A percentile compares a stretch with the other conserved stretches of the same genome.
Conservation (phyloP, 148 eudicot species). For the Mesembryanthemum crystallinum region DNA sequence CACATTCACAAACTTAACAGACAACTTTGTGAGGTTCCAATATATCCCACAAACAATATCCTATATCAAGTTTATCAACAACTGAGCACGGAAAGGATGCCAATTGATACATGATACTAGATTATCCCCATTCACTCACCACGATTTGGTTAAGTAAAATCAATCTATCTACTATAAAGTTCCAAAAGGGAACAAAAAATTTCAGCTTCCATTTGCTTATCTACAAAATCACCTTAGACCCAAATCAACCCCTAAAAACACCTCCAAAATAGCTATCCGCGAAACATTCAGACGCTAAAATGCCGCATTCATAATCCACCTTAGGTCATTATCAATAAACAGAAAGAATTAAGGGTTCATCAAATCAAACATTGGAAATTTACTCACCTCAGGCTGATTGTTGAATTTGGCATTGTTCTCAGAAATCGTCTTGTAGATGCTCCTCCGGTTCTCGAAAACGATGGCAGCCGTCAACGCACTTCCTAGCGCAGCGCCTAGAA, state of each 20-base stretch:
- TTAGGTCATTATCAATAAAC: background rate
- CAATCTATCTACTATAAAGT: background rate
- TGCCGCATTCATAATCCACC: background rate
- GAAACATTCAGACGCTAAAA: background rate
- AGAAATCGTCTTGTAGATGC: constrained; percentile 48
- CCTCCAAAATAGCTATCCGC: background rate
- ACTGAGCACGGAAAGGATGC: no score
- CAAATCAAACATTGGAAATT: background rate
- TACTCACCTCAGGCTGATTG: constrained; percentile 41
- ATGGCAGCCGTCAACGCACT: constrained; percentile 34
- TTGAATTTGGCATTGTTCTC: constrained; percentile 36
- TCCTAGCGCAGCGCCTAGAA: constrained; percentile 68
- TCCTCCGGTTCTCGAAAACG: constrained; percentile 55
- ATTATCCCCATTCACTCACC: no score
- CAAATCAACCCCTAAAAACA: constrained; percentile 2
- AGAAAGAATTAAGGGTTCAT: constrained; percentile 13
- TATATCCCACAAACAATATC: no score
- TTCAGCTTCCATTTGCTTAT: background rate
- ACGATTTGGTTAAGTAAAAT: background rate
- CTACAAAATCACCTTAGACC: background rate
- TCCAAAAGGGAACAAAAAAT: background rate
- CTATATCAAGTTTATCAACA: no score
- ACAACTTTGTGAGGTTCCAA: no score
- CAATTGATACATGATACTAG: no score
- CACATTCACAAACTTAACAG: no score